phyloP scores from a whole-genome alignment of 192 early-diverging fungal species.

The Coemansia sp. region DNA sequence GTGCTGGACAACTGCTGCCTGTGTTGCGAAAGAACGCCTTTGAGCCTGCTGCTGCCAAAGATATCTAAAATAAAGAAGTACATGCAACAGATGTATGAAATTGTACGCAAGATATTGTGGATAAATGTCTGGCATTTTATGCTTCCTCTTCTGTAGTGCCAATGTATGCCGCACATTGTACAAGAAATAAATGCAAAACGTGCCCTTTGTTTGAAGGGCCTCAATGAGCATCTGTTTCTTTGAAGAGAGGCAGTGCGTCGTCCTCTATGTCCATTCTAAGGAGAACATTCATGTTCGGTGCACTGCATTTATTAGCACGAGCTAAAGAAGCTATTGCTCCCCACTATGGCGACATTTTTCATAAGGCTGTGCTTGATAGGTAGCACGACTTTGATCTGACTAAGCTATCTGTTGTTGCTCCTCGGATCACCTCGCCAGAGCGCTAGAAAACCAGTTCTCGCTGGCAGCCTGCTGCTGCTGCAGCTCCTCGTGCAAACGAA shows the following conservation, averaged over 20 bases:
- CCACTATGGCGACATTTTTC: too few relatives aligned
- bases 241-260: background rate
- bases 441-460: too few relatives aligned
- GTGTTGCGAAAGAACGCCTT: constrained; percentile 2
- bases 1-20: constrained; percentile 44
- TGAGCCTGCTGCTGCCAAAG: background rate
- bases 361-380: too few relatives aligned
- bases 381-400: too few relatives aligned
- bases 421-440: too few relatives aligned
- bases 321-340: too few relatives aligned
- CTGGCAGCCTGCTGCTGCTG: too few relatives aligned
- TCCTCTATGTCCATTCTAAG: background rate
- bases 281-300: background rate
- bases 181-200: background rate
- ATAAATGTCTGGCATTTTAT: too few relatives aligned
- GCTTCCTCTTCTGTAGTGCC: too few relatives aligned
- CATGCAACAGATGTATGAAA: background rate
- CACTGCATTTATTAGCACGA: background rate
- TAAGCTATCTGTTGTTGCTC: too few relatives aligned
- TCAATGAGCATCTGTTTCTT: background rate
- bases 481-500: too few relatives aligned
- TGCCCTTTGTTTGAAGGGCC: background rate
- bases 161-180: too few relatives aligned
- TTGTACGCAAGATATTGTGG: background rate
- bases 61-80: background rate